These are phyloP conservation scores for Diplotaxis tenuifolia DNA, from an alignment of 345 rosid species.

Conservation along the genomic window DNA sequence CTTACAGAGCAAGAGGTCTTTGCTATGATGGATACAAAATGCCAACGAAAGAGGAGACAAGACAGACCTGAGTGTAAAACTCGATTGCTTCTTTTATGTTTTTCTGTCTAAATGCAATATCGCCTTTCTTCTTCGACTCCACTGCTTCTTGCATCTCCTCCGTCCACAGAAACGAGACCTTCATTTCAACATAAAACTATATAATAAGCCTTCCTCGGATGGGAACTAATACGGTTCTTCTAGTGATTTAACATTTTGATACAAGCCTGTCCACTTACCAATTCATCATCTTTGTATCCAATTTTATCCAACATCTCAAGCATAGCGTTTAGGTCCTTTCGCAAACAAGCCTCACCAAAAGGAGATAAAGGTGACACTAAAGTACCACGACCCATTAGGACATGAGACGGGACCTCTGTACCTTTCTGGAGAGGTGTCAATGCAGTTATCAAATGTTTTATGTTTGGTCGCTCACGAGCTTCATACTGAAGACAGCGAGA, in stretches of 20 bases:
- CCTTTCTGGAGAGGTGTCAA: slow-evolving; percentile 81
- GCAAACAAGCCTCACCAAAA: slow-evolving; percentile 80
- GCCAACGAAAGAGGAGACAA: background rate
- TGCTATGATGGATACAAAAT: background rate
- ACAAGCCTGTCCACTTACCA: slow-evolving; percentile 53
- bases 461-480: slow-evolving; percentile 78
- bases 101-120: slow-evolving; percentile 68
- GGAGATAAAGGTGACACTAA: slow-evolving; percentile 43
- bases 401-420: slow-evolving; percentile 72
- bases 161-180: slow-evolving; percentile 92
- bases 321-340: slow-evolving; percentile 76
- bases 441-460: slow-evolving; percentile 64
- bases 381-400: slow-evolving; percentile 55
- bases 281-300: slow-evolving; percentile 87
- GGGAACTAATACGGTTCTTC: background rate
- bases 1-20: slow-evolving; percentile 5
- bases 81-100: slow-evolving; percentile 62
- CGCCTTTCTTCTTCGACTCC: slow-evolving; percentile 82
- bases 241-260: background rate
- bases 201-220: background rate
- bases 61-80: slow-evolving; percentile 69
- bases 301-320: slow-evolving; percentile 70
- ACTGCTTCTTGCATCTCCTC: slow-evolving; percentile 82
- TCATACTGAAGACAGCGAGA: slow-evolving; percentile 80
- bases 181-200: slow-evolving; percentile 27